These are phyloP conservation scores for Trametes hirsuta DNA, from an alignment of 1,284 basidiomycete species.

Conservation along the genomic window DNA sequence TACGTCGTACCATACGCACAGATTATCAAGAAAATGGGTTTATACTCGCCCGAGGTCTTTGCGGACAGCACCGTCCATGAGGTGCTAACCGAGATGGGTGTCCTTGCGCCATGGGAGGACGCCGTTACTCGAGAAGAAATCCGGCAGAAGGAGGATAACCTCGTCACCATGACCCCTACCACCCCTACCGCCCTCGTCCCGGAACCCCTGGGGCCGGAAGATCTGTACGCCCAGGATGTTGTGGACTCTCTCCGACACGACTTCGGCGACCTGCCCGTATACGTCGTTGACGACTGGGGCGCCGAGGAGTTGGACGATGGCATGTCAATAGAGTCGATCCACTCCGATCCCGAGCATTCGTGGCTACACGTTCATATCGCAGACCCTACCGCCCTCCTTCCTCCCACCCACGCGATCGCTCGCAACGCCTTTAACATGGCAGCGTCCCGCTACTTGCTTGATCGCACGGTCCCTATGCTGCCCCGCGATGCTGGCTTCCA, in stretches of 20 bases:
- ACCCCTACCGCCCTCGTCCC: slow-evolving; percentile 5
- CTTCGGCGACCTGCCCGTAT: slow-evolving; percentile 83
- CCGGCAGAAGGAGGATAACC: neutral
- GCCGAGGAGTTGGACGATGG: slow-evolving; percentile 97
- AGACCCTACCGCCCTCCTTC: slow-evolving; percentile 87
- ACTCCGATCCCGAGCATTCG: slow-evolving; percentile 54
- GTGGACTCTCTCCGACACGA: slow-evolving; percentile 79
- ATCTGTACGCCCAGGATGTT: slow-evolving; percentile 60
- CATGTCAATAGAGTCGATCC: slow-evolving; percentile 75
- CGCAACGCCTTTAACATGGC: slow-evolving; percentile 54
- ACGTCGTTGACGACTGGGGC: slow-evolving; percentile 83
- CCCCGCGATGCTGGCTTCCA: slow-evolving; percentile 54
- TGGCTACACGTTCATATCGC: slow-evolving; percentile 97
- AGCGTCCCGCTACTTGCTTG: slow-evolving; percentile 65
- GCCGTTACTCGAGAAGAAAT: neutral
- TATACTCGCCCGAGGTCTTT: slow-evolving; percentile 36
- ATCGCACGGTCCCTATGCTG: slow-evolving; percentile 73
- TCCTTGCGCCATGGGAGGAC: slow-evolving; percentile 50
- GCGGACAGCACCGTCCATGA: slow-evolving; percentile 36
- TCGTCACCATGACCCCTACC: slow-evolving; percentile 16
- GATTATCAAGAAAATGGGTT: slow-evolving; percentile 65
- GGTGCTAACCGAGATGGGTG: slow-evolving; percentile 69
- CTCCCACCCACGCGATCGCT: slow-evolving; percentile 65
- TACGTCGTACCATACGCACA: slow-evolving; percentile 56
- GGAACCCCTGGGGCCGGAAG: slow-evolving; percentile 52